Evolutionary conservation across 2,329 filamentous ascomycete species (phyloP), one percentile per base, ranked within the genome.

Genomic region (Aspergillus sp.): DNA sequence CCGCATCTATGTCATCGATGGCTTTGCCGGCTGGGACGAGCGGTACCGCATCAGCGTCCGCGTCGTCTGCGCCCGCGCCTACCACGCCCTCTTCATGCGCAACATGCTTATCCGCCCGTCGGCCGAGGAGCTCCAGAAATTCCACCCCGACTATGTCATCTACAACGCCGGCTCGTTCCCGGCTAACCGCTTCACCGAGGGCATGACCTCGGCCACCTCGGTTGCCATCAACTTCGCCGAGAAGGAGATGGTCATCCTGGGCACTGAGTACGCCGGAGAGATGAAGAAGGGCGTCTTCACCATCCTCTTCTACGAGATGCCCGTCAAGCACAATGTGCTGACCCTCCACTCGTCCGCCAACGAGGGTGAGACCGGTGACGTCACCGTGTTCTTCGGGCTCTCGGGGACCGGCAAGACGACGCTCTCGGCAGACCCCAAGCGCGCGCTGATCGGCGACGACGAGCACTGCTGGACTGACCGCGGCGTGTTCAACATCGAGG

Each of bases 201-300:
- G 91, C 57, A 98, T 98, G 91, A 98, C 91, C 53, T 96, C 91
- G 13, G 85, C 86, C 42, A 98, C 91, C 32, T 98, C 91, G 6
- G 89, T 98, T 32, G 82, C 91, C 49, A 93, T 98, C 72, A 98
- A 98, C 79, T 98, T 98, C 55, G 83, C 82, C 58, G 88, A 95
- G 60, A 95, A 94, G 80, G 91, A 98, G 75, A 98, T 98, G 91
- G 91, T 98, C 50, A 98, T 98, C 61, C 80, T 98, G 36, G 91
- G 91, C 63, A 98, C 91, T 22, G 91, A 98, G 71, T 98, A 98
- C 58, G 91, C 91, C 36, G 89, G 89, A 54, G 84, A 89, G 69
- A 89, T 91, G 84, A 94, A 94, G 73, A 94, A 94, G 74, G 88
- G 91, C 52, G 77, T 98, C 64, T 98, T 98, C 75, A 98, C 91